These are phyloP conservation scores for Lodderomyces theae DNA, from an alignment of 1,139 yeast genomes.

Conservation along the genomic window DNA sequence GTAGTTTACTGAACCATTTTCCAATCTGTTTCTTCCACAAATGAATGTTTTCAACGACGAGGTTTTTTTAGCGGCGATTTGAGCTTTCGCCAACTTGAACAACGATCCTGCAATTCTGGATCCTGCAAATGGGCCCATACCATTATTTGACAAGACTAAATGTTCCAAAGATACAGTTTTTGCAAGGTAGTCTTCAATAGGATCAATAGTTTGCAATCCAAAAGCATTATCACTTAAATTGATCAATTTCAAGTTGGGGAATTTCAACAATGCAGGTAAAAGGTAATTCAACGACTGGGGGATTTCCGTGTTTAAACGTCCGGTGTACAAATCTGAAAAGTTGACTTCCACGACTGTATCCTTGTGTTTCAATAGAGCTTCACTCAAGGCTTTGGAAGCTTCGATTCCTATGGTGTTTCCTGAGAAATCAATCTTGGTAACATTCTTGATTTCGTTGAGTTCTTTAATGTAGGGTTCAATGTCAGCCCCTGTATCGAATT, in stretches of 20 bases:
- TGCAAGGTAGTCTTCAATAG: slow-evolving; percentile 73
- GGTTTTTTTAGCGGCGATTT: slow-evolving; percentile 39
- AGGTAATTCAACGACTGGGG: slow-evolving; percentile 75
- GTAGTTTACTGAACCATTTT: slow-evolving; percentile 85
- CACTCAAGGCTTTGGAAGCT: slow-evolving; percentile 73
- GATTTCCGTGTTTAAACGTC: slow-evolving; percentile 90
- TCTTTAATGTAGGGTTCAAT: slow-evolving; percentile 63
- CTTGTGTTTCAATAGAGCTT: slow-evolving; percentile 49
- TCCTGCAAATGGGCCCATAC: slow-evolving; percentile 98
- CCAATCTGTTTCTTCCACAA: slow-evolving; percentile 95
- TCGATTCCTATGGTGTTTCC: slow-evolving; percentile 95
- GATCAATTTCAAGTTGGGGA: slow-evolving; percentile 66
- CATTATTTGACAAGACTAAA: slow-evolving; percentile 86
- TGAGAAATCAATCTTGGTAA: slow-evolving; percentile 71
- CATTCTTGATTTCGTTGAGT: slow-evolving; percentile 33
- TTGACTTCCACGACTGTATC: slow-evolving; percentile 62
- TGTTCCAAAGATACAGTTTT: slow-evolving; percentile 80
- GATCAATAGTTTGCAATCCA: slow-evolving; percentile 92
- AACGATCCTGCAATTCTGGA: slow-evolving; percentile 87
- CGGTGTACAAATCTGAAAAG: slow-evolving; percentile 91
- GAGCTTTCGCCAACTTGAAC: slow-evolving; percentile 66
- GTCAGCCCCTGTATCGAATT: slow-evolving; percentile 71
- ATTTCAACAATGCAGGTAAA: slow-evolving; percentile 68
- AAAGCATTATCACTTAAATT: slow-evolving; percentile 94
- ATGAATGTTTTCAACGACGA: slow-evolving; percentile 72